These are phyloP conservation scores for Ascodesmis nigricans DNA, from an alignment of 495 filamentous ascomycete species.

Conservation along the genomic window DNA sequence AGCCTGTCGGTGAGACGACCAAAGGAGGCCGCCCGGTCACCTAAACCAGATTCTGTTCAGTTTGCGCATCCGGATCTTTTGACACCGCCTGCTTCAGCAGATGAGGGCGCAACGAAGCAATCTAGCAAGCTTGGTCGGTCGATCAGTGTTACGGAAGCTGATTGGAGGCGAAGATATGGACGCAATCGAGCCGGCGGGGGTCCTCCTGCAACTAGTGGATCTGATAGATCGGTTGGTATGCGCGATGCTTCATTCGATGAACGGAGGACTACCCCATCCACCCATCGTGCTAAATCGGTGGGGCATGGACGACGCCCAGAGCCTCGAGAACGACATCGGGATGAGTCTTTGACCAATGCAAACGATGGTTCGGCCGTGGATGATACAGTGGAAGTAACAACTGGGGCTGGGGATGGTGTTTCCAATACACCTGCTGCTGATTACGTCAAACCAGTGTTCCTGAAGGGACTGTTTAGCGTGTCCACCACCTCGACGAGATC, in stretches of 20 bases:
- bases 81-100: constrained; percentile 41
- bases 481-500: constrained; percentile 89
- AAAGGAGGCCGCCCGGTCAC: constrained; percentile 37
- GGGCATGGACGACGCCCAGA: constrained; percentile 76
- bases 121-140: constrained; percentile 50
- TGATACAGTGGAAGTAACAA: constrained; percentile 11
- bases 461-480: constrained; percentile 95
- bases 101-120: constrained; percentile 32
- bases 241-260: constrained; percentile 24
- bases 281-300: constrained; percentile 66
- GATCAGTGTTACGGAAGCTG: constrained; percentile 68
- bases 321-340: constrained; percentile 46
- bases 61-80: constrained; percentile 51
- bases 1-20: constrained; percentile 62
- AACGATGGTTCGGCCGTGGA: constrained; percentile 15
- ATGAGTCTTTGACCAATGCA: too few relatives aligned
- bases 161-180: constrained; percentile 43
- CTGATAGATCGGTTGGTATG: constrained; percentile 40
- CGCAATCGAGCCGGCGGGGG: constrained; percentile 36
- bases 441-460: constrained; percentile 66
- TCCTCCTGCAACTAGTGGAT: constrained; percentile 46
- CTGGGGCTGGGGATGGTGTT: constrained; percentile 14
- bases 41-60: constrained; percentile 25
- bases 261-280: constrained; percentile 29
- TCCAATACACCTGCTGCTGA: constrained; percentile 18